These are phyloP conservation scores for Russula compacta DNA, from an alignment of 768 basidiomycete genomes.

Conservation along the genomic window DNA sequence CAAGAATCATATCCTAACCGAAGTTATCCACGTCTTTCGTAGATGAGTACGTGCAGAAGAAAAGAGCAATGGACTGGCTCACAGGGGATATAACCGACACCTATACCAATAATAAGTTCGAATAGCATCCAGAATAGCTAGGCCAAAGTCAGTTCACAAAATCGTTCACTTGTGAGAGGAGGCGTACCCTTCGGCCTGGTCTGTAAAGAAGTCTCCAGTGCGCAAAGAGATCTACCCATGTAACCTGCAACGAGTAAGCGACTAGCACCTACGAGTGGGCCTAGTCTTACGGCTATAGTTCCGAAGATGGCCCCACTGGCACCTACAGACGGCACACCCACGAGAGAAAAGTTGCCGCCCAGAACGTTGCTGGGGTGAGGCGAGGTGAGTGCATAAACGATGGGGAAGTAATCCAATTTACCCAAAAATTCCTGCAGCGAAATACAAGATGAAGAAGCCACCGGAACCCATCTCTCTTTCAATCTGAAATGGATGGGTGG, in stretches of 20 bases:
- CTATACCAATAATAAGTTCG: constrained; percentile 81
- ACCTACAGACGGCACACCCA: constrained; percentile 82
- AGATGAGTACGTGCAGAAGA: background rate
- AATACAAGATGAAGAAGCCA: constrained; percentile 79
- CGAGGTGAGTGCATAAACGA: background rate
- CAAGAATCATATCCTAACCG: constrained; percentile 33
- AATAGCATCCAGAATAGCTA: constrained; percentile 79
- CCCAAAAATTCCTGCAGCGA: constrained; percentile 91
- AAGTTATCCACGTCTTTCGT: constrained; percentile 80
- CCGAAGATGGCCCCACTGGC: constrained; percentile 93
- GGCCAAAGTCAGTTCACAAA: background rate
- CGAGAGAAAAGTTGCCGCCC: constrained; percentile 87
- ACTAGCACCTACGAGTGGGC: background rate
- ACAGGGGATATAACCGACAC: constrained; percentile 79
- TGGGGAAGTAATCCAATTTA: constrained; percentile 27
- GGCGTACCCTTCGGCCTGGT: constrained; percentile 64
- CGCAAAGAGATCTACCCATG: constrained; percentile 82
- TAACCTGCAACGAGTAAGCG: constrained; percentile 36
- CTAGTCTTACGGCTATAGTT: constrained; percentile 53
- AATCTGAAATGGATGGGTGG: constrained; percentile 37
- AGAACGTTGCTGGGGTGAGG: constrained; percentile 59
- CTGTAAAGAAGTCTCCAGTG: constrained; percentile 88
- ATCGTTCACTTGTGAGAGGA: background rate
- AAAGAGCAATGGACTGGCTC: constrained; percentile 23
- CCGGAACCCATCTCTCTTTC: constrained; percentile 87